A percentile compares a stretch with the other conserved stretches of the same genome.
These are phyloP conservation scores for Spergularia marina DNA, from an alignment of 148 eudicot species.

Conservation along the genomic window DNA sequence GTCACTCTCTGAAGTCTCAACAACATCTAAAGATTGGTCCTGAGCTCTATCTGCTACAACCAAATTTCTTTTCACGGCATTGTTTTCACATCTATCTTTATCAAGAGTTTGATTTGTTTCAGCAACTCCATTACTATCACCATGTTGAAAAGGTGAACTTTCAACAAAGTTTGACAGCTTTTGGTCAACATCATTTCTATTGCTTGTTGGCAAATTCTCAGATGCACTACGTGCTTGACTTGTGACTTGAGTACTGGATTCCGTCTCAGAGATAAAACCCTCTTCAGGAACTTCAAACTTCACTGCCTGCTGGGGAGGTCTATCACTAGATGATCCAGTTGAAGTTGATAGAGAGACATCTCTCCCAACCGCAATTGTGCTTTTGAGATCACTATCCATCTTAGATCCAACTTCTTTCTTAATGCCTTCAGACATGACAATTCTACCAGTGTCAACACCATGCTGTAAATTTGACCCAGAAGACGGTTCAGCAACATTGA, in stretches of 20 bases:
- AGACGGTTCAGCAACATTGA: constrained; percentile 29
- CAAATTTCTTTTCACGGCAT: constrained; percentile 28
- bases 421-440: constrained; percentile 20
- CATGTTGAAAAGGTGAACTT: constrained; percentile 28
- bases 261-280: constrained; percentile 25
- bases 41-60: constrained; percentile 30
- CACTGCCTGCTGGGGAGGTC: constrained; percentile 22
- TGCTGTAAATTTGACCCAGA: constrained; percentile 30
- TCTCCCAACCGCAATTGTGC: constrained; percentile 17
- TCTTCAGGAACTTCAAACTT: constrained; percentile 32
- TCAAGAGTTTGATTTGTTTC: constrained; percentile 19
- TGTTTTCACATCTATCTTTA: constrained; percentile 29
- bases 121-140: constrained; percentile 28
- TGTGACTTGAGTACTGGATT: constrained; percentile 27
- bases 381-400: constrained; percentile 28
- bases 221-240: constrained; percentile 27
- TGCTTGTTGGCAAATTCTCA: constrained; percentile 30
- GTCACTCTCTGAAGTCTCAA: constrained; percentile 37
- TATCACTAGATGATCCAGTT: constrained; percentile 33
- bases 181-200: constrained; percentile 27
- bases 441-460: constrained; percentile 29
- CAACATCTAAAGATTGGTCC: constrained; percentile 27
- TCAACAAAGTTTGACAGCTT: constrained; percentile 31
- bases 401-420: constrained; percentile 29
- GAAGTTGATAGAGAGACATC: constrained; percentile 25